Evolutionary conservation across 768 basidiomycete species (phyloP), one percentile per base, ranked within the genome.

Genomic region (Multifurca ochricompacta): DNA sequence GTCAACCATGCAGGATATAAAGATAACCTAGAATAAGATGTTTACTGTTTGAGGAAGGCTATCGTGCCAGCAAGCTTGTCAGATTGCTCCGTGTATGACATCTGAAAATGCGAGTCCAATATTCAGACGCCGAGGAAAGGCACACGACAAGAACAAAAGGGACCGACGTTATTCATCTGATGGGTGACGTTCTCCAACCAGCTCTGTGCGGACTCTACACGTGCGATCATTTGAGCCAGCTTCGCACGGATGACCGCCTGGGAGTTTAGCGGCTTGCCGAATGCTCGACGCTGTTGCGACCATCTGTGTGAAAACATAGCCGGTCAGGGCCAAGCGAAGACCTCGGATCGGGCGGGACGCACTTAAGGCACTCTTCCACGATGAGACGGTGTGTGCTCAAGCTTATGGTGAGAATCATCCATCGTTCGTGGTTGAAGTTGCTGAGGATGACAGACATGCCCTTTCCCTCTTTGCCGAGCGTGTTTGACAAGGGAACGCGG

Each of bases 281-380:
- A 97, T 16, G 91, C 91, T 48, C 85, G 76, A 37, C 94, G 83
- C 63, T 96, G 91, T 51, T 83, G 81, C 16, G 88, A 76, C 93
- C 93, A 97, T 64, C 87, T 91, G 56, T 46, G 50, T 11, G 34
- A 40, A 25, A 51, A n/a, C 58, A 64, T 40, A 39, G 16, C 23
- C 9, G 7, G 16, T 36, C 49, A 32, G 18, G 9, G 37, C 23
- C 23, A 21, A 42, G 9, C n/a, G 11, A 16, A 28, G 36, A 18
- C 19, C n/a, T n/a, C n/a, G n/a, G n/a, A 48, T 27, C 11, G 5
- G 40, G 47, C 14, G 2, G 35, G 34, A 64, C 73, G 34, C 58
- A 87, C 84, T 92, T 93, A 62, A 95, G 71, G 64, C 87, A 91
- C 69, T 96, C 93, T 65, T 95, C 93, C 16, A 94, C 87, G 40